Conservation (phyloP, 2,329 filamentous ascomycete species). For the Alternaria triticimaculans region DNA sequence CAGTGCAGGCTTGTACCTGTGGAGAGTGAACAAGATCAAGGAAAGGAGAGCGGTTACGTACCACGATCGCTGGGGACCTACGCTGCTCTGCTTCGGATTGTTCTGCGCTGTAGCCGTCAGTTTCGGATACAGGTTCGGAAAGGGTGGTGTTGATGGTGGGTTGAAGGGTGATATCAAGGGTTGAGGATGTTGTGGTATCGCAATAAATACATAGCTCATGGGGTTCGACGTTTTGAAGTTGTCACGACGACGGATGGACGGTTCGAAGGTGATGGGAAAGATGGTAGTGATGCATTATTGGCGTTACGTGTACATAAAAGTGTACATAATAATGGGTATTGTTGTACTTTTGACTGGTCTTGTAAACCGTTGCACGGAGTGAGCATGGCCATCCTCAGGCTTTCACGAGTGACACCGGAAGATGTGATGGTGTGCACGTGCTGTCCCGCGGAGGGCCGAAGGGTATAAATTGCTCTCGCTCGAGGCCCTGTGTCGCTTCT, state of each 20-base stretch:
- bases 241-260: background rate
- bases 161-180: constrained; percentile 36
- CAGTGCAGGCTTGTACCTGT: constrained; percentile 82
- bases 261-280: background rate
- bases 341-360: background rate
- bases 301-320: background rate
- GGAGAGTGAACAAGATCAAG: constrained; percentile 85
- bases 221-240: background rate
- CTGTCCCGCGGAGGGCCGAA: background rate
- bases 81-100: constrained; percentile 73
- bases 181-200: background rate
- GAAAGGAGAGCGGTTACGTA: constrained; percentile 85
- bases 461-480: background rate
- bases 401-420: background rate
- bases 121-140: constrained; percentile 77
- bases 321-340: background rate
- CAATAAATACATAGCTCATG: background rate
- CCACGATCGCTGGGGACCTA: constrained; percentile 89
- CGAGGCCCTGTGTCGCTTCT: no score
- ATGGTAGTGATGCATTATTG: background rate
- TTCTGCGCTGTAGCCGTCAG: constrained; percentile 78
- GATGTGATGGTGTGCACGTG: background rate
- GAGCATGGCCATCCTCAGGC: background rate
- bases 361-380: background rate
- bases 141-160: constrained; percentile 56